These are phyloP conservation scores for Plasmodium gallinaceum DNA, from an alignment of 169 alveolate species.

Conservation along the genomic window DNA sequence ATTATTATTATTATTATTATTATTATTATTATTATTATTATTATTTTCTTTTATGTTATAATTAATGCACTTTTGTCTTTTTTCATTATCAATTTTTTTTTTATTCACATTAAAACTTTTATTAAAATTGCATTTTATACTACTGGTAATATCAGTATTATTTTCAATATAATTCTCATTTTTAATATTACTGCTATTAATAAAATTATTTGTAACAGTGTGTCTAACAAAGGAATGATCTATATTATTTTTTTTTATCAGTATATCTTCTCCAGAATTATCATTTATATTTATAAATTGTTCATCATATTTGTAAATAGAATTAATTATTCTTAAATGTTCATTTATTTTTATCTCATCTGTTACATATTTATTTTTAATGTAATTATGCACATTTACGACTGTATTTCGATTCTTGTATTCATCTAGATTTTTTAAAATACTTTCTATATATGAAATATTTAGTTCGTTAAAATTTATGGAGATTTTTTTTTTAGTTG, in stretches of 20 bases:
- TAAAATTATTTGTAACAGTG: background rate
- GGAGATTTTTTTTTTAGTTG: constrained; percentile 32
- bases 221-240: background rate
- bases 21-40: no score
- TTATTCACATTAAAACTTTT: no score
- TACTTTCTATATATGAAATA: constrained; percentile 30
- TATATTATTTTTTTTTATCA: background rate
- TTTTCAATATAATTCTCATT: background rate
- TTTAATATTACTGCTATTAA: background rate
- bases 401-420: constrained; percentile 14
- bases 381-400: constrained; percentile 25
- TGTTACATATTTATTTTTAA: background rate
- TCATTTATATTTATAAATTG: no score
- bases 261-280: background rate
- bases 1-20: no score
- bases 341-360: constrained; percentile 2
- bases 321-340: constrained; percentile 10
- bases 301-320: background rate
- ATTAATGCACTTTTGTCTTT: no score
- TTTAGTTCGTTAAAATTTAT: constrained; percentile 31
- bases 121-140: no score
- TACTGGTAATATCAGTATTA: no score
- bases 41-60: no score
- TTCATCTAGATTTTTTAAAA: constrained; percentile 27
- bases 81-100: no score